Base-by-base conservation (phyloP, 192 early-diverging fungal species). In the Mortierella claussenii region DNA sequence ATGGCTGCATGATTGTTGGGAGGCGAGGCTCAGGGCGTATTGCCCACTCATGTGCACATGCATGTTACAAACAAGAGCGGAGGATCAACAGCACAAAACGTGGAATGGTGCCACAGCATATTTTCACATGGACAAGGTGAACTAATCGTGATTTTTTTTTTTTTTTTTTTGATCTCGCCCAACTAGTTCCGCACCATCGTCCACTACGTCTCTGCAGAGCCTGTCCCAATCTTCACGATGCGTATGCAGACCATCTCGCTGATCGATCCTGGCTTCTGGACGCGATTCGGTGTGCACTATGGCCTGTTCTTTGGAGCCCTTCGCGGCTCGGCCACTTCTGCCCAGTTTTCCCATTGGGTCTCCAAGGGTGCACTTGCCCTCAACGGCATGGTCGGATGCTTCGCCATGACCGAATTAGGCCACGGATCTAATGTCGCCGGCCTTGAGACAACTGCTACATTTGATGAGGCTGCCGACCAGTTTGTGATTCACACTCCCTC, bases 371-470 rank as follows among this genome's bases (percentile, higher is more conserved):
- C 91, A 8, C 57, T 94, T 8, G 85, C 90, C 21, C 78, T 95
- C 69, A 89, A 93, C 55, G 89, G 92, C 33, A 86, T 95, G 69
- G 82, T 90, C 1, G 95, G 95, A 18, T 97, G 94, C 82, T 97
- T 95, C 75, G 93, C 89, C 47, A 94, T 95, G 95, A 97, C 95
- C 3, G 95, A 82, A 60, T 50, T 82, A 23, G 79, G 85, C 17
- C 91, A 95, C 55, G 94, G 94, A 1, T 94, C 93, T 26, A 96
- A 96, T 60, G 91, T 96, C 18, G 87, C 90, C 9, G 93, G 92
- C 4, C 82, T 97, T 3, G 95, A 97, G 79, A 97, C 95, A 27
- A 95, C 91, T 2, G 94, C 95, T 0, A 96, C 93, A 0, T 92
- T 89, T 68, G 91, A 94, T 61, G 82, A 85, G 48, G 63, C 69